A percentile compares a stretch with the other conserved stretches of the same genome.
These are phyloP conservation scores for Verticillium tricorpus DNA, from an alignment of 2,329 filamentous ascomycete species.

Conservation along the genomic window DNA sequence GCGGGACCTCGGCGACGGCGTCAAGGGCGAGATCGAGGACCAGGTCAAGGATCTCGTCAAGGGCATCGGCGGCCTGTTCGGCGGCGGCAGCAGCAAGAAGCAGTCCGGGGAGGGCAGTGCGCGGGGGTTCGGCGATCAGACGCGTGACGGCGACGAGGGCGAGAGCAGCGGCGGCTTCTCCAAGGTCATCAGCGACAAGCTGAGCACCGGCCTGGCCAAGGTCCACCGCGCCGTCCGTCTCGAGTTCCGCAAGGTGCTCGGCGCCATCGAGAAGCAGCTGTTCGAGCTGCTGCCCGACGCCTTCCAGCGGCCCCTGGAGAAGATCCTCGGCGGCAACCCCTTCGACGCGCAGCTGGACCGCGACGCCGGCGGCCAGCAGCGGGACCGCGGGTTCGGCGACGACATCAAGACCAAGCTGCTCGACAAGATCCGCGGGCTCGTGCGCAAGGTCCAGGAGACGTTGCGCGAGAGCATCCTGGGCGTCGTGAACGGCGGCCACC, in stretches of 20 bases:
- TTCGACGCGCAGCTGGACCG: constrained; percentile 38
- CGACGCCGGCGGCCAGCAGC: constrained; percentile 19
- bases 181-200: constrained; percentile 40
- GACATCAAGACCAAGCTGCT: constrained; percentile 39
- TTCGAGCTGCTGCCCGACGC: constrained; percentile 39
- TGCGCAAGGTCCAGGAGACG: constrained; percentile 40
- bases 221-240: constrained; percentile 41
- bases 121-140: constrained; percentile 24
- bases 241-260: constrained; percentile 39
- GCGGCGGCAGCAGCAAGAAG: constrained; percentile 31
- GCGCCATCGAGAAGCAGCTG: constrained; percentile 38
- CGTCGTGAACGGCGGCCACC: constrained; percentile 40
- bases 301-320: constrained; percentile 38
- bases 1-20: constrained; percentile 36
- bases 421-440: constrained; percentile 36
- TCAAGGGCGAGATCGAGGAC: constrained; percentile 38
- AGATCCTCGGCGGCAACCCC: constrained; percentile 41
- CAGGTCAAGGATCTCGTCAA: constrained; percentile 40
- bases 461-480: constrained; percentile 38
- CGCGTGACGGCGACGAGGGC: constrained; percentile 10
- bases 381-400: constrained; percentile 34
- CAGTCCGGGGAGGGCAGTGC: constrained; percentile 24
- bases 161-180: constrained; percentile 33
- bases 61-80: constrained; percentile 36
- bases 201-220: constrained; percentile 36